Evolutionary conservation across 352 stramenopile species (phyloP).

Genomic region (Phytophthora cactorum): DNA sequence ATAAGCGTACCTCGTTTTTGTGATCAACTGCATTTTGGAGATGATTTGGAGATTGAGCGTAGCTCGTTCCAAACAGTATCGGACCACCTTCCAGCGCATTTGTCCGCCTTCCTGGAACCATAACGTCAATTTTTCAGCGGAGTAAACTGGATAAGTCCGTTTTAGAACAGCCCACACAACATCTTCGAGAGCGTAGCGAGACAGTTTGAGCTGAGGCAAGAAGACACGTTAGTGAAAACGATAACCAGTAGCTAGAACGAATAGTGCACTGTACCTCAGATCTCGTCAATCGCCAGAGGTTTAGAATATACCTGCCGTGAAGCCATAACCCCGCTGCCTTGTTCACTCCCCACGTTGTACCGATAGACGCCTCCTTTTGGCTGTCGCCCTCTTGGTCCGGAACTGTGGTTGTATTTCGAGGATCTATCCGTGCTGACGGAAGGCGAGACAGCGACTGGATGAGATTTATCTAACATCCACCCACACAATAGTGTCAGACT

Average conservation of each 20-base stretch:
- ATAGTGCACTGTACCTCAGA: slow-evolving; percentile 62
- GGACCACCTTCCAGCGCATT: slow-evolving; percentile 60
- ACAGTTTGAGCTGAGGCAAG: slow-evolving; percentile 75
- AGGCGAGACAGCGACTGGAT: slow-evolving; percentile 75
- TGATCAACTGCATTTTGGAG: slow-evolving; percentile 87
- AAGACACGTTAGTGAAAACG: not conserved
- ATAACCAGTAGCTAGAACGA: not conserved
- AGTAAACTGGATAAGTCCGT: slow-evolving; percentile 68
- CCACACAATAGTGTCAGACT: slow-evolving; percentile 20
- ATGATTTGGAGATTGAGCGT: slow-evolving; percentile 79
- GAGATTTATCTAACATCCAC: slow-evolving; percentile 60
- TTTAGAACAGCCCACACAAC: slow-evolving; percentile 74
- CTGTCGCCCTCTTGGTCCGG: slow-evolving; percentile 33
- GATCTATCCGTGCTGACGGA: slow-evolving; percentile 57
- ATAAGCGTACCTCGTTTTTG: slow-evolving; percentile 62
- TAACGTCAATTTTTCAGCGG: slow-evolving; percentile 52
- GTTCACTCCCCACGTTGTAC: slow-evolving; percentile 77
- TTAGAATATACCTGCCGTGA: slow-evolving; percentile 90
- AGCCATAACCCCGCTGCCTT: slow-evolving; percentile 91
- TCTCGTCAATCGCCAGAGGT: slow-evolving; percentile 91
- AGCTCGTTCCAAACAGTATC: slow-evolving; percentile 55
- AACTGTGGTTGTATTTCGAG: slow-evolving; percentile 45
- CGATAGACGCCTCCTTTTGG: slow-evolving; percentile 59
- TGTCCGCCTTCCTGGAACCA: slow-evolving; percentile 59
- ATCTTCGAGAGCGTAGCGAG: slow-evolving; percentile 82